A percentile compares a stretch with the other conserved stretches of the same genome.
Evolutionary conservation across 2,329 filamentous ascomycete genomes (phyloP).

Genomic region (Tolypocladium endophyticum): DNA sequence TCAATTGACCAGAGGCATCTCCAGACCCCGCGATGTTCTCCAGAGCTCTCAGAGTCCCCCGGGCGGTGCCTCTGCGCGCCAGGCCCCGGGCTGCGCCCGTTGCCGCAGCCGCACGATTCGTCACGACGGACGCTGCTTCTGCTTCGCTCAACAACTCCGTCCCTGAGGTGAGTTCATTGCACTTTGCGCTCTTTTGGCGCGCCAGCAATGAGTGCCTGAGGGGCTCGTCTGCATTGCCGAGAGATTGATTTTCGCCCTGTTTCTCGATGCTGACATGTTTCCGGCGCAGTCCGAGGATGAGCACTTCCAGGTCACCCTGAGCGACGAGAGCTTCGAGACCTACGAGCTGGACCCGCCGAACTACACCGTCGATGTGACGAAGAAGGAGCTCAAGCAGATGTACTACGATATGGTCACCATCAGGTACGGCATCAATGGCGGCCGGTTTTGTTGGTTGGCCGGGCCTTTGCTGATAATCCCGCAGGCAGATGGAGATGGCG

Average conservation of each 20-base stretch:
- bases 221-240: background rate
- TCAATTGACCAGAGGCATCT: slow-evolving; percentile 21
- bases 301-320: slow-evolving; percentile 83
- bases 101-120: slow-evolving; percentile 53
- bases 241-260: background rate
- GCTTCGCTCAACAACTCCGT: slow-evolving; percentile 74
- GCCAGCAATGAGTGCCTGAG: background rate
- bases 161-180: slow-evolving; percentile 31
- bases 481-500: slow-evolving; percentile 98
- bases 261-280: slow-evolving; percentile 7
- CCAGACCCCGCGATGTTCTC: slow-evolving; percentile 52
- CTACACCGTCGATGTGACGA: slow-evolving; percentile 87
- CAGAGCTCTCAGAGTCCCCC: slow-evolving; percentile 52
- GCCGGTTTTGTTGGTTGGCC: no score
- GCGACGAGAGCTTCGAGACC: slow-evolving; percentile 98
- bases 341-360: slow-evolving; percentile 96
- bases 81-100: slow-evolving; percentile 29
- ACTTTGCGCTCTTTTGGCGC: background rate
- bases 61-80: slow-evolving; percentile 47
- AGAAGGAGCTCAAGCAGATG: slow-evolving; percentile 98
- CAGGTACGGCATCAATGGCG: slow-evolving; percentile 49
- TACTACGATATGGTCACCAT: slow-evolving; percentile 95
- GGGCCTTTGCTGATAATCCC: slow-evolving; percentile 18
- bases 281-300: slow-evolving; percentile 73
- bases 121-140: slow-evolving; percentile 92